These are phyloP conservation scores for Nitzschia putrida DNA, from an alignment of 108 stramenopile species.

Conservation along the genomic window DNA sequence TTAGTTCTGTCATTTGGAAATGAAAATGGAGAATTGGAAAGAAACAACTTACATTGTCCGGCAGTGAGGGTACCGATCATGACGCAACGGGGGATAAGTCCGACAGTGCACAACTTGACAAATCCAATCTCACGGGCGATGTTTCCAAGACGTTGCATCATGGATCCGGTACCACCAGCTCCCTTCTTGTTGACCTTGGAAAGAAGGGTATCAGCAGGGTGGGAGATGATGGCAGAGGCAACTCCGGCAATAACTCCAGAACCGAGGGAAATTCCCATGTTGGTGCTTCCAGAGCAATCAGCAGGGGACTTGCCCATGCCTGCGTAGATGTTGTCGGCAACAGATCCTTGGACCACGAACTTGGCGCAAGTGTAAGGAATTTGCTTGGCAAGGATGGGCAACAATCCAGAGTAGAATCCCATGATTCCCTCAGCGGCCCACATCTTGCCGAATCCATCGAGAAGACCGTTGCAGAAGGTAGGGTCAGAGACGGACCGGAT, in stretches of 20 bases:
- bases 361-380: constrained; percentile 99
- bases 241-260: constrained; percentile 98
- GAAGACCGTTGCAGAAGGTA: constrained; percentile 85
- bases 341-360: constrained; percentile 96
- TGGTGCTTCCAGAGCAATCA: constrained; percentile 56
- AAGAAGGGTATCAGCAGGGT: constrained; percentile 98
- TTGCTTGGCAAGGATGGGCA: constrained; percentile 97
- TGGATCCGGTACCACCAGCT: constrained; percentile 92
- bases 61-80: constrained; percentile 99
- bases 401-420: constrained; percentile 96
- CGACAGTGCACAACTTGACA: constrained; percentile 94
- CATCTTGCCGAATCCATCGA: constrained; percentile 90
- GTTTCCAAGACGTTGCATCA: constrained; percentile 85
- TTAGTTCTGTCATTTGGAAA: not conserved
- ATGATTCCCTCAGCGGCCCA: constrained; percentile 78
- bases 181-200: constrained; percentile 98
- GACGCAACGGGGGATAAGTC: constrained; percentile 95
- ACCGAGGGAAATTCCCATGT: constrained; percentile 81
- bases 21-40: not conserved
- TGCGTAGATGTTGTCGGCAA: constrained; percentile 88
- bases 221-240: constrained; percentile 97
- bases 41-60: constrained; percentile 75
- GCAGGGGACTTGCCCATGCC: constrained; percentile 76
- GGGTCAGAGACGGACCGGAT: constrained; percentile 96
- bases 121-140: constrained; percentile 95